A percentile compares a stretch with the other conserved stretches of the same genome.
Evolutionary conservation across 768 basidiomycete genomes (phyloP).

Genomic region (Boletus fagicola): DNA sequence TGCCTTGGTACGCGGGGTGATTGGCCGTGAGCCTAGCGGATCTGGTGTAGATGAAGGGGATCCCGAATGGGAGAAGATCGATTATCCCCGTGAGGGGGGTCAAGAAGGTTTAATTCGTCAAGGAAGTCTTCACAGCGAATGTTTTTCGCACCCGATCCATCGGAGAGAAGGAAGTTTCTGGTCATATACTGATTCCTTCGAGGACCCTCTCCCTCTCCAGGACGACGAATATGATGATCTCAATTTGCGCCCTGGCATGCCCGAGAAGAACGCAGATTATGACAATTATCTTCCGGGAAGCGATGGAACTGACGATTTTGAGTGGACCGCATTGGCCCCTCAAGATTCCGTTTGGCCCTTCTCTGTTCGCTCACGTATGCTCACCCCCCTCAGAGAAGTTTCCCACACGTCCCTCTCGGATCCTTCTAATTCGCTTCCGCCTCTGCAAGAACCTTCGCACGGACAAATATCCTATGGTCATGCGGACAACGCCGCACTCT

Average conservation of each 20-base stretch:
- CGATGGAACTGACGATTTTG: conserved; percentile 12
- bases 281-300: conserved; percentile 12
- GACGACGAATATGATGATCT: conserved; percentile 20
- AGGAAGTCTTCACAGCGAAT: conserved; percentile 9
- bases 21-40: conserved; percentile 30
- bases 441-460: conserved; percentile 23
- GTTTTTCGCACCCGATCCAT: conserved; percentile 8
- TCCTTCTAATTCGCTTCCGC: conserved; percentile 26
- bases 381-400: conserved; percentile 35
- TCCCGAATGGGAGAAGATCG: conserved; percentile 22
- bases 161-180: conserved; percentile 20
- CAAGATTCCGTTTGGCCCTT: conserved; percentile 14
- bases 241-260: conserved; percentile 7
- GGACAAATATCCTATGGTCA: conserved; percentile 27
- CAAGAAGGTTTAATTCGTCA: conserved; percentile 24
- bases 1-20: conserved; percentile 28
- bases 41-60: conserved; percentile 17
- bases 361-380: conserved; percentile 26
- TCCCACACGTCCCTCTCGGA: conserved; percentile 25
- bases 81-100: conserved; percentile 10
- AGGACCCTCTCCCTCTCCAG: conserved; percentile 25
- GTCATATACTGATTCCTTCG: conserved; percentile 49
- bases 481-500: conserved; percentile 24
- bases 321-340: conserved; percentile 14
- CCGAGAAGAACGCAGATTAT: conserved; percentile 24